A percentile compares a stretch with the other conserved stretches of the same genome.
phyloP scores from a whole-genome alignment of 352 stramenopile species.

The Lagenidium sp. region DNA sequence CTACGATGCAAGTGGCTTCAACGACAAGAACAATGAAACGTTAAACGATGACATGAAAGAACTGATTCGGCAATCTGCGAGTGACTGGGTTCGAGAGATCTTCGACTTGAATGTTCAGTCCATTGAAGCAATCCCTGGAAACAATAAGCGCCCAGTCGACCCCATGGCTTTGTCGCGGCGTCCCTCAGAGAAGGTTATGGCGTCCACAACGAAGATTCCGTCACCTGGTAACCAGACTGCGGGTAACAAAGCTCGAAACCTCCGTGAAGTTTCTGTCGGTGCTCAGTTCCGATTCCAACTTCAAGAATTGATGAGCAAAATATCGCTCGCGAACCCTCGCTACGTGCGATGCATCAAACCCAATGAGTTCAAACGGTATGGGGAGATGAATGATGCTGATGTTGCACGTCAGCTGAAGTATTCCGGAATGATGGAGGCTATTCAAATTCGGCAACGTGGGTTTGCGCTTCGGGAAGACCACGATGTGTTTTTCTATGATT shows the following conservation, averaged over 20 bases:
- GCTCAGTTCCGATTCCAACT: constrained; percentile 86
- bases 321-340: constrained; percentile 77
- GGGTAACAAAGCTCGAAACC: constrained; percentile 69
- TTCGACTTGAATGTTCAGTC: constrained; percentile 84
- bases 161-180: constrained; percentile 47
- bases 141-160: constrained; percentile 55
- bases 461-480: constrained; percentile 85
- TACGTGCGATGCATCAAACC: constrained; percentile 88
- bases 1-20: constrained; percentile 96
- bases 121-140: constrained; percentile 70
- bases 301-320: constrained; percentile 86
- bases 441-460: constrained; percentile 84
- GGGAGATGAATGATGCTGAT: constrained; percentile 71
- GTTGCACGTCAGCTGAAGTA: constrained; percentile 88
- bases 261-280: constrained; percentile 80
- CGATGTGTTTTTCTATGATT: constrained; percentile 89
- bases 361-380: constrained; percentile 78
- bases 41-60: constrained; percentile 93
- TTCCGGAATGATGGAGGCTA: constrained; percentile 89
- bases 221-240: constrained; percentile 16
- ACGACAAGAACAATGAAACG: constrained; percentile 99
- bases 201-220: constrained; percentile 16
- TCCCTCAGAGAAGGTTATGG: constrained; percentile 31
- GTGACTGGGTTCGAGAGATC: constrained; percentile 76
- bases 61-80: constrained; percentile 80